Evolutionary conservation across 2,329 filamentous ascomycete species (phyloP).

Genomic region (Curvularia sp.): DNA sequence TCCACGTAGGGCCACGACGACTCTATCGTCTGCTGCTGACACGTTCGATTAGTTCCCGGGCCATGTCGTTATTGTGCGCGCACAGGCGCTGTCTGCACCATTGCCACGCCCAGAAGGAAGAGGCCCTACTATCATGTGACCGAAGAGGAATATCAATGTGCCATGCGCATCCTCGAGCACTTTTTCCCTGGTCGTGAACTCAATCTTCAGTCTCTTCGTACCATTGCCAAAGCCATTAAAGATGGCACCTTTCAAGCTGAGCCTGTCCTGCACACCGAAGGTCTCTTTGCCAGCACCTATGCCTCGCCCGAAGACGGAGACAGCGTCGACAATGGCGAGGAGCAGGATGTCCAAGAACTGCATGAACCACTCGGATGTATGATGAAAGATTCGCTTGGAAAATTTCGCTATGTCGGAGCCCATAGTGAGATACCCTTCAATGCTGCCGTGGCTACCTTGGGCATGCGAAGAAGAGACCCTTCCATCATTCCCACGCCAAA

Average conservation of each 20-base stretch:
- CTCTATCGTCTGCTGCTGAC: slow-evolving; percentile 25
- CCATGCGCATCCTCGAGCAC: slow-evolving; percentile 47
- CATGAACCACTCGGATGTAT: slow-evolving; percentile 48
- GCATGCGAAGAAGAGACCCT: slow-evolving; percentile 28
- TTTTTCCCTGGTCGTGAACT: slow-evolving; percentile 48
- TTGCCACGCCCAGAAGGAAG: slow-evolving; percentile 47
- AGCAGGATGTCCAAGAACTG: slow-evolving; percentile 43
- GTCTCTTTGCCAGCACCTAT: slow-evolving; percentile 32
- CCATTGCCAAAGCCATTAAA: slow-evolving; percentile 44
- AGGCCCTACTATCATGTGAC: slow-evolving; percentile 51
- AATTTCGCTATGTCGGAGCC: slow-evolving; percentile 46
- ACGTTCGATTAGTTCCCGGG: slow-evolving; percentile 41
- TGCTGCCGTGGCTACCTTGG: slow-evolving; percentile 45
- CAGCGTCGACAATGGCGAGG: slow-evolving; percentile 36
- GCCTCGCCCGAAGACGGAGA: slow-evolving; percentile 35
- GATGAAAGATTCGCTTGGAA: slow-evolving; percentile 48
- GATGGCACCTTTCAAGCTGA: slow-evolving; percentile 40
- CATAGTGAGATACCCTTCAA: slow-evolving; percentile 51
- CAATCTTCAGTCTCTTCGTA: slow-evolving; percentile 43
- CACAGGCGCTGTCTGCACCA: slow-evolving; percentile 46
- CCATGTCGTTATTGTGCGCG: slow-evolving; percentile 50
- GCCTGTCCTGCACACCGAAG: slow-evolving; percentile 32
- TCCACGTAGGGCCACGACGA: slow-evolving; percentile 9
- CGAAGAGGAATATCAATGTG: slow-evolving; percentile 50
- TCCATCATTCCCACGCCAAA: slow-evolving; percentile 42